Conservation (phyloP, 805 yeast species). For the Pichia eremophila region DNA sequence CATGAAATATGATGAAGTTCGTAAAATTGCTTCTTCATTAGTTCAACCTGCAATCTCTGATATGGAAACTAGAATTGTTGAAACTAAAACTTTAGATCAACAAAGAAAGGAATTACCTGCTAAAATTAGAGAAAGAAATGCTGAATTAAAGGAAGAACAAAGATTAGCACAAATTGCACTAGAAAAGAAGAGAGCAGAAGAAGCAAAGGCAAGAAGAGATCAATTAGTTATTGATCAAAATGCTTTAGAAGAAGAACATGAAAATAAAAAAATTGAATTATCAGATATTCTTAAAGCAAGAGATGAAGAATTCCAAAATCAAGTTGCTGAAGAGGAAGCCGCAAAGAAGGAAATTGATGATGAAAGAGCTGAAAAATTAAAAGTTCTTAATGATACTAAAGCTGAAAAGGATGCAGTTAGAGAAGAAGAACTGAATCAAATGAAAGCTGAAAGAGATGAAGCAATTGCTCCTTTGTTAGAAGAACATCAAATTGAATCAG, state of each 20-base stretch:
- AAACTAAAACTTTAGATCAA: conserved; percentile 54
- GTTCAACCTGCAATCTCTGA: conserved; percentile 79
- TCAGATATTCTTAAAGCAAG: conserved; percentile 30
- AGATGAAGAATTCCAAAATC: conserved; percentile 32
- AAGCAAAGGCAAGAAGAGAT: conserved; percentile 31
- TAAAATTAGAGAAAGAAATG: conserved; percentile 33
- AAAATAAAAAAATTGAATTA: conserved; percentile 25
- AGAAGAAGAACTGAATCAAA: conserved; percentile 33
- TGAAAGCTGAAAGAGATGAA: conserved; percentile 46
- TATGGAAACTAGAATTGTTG: conserved; percentile 54
- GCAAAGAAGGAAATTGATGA: conserved; percentile 32
- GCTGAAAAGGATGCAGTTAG: conserved; percentile 35
- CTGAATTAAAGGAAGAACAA: conserved; percentile 29
- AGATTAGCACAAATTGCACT: conserved; percentile 29
- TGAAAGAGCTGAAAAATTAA: conserved; percentile 35
- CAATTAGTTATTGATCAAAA: conserved; percentile 42
- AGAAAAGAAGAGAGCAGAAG: conserved; percentile 25
- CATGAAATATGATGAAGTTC: conserved; percentile 67
- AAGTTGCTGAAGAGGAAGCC: conserved; percentile 31
- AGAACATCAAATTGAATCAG: conserved; percentile 41
- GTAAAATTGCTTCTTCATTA: conserved; percentile 65
- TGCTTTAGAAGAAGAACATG: conserved; percentile 35
- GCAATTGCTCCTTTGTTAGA: conserved; percentile 46
- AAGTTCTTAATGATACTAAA: conserved; percentile 35
- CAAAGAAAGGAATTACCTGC: conserved; percentile 31